Conservation (phyloP, 805 yeast genomes). For the Tetrapisispora fleetii region DNA sequence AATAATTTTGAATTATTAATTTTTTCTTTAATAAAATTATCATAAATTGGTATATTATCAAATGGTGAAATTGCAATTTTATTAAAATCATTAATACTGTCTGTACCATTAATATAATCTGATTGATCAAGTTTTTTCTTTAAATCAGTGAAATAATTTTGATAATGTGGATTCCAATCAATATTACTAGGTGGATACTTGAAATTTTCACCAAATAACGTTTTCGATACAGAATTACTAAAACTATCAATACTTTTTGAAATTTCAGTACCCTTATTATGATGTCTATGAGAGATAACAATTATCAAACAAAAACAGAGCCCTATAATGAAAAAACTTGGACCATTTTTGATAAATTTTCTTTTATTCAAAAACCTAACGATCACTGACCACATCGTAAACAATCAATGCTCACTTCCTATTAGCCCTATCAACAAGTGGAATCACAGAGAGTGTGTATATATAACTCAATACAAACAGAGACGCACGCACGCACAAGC, state of each 20-base stretch:
- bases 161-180: neutral
- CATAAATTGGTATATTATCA: conserved; percentile 10
- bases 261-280: neutral
- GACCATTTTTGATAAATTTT: neutral
- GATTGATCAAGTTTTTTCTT: too few species aligned
- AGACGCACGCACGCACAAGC: too few species aligned
- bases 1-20: neutral
- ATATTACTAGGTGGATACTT: neutral
- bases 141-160: neutral
- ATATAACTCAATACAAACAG: neutral
- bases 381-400: neutral
- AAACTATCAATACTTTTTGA: neutral
- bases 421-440: neutral
- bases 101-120: neutral
- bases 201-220: neutral
- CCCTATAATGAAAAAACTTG: neutral
- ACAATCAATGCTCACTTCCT: too few species aligned
- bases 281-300: neutral
- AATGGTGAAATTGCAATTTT: conserved; percentile 9
- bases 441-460: neutral
- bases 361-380: neutral
- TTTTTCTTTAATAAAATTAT: conserved; percentile 2
- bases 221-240: neutral
- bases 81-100: neutral
- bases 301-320: neutral